Evolutionary conservation across 2,329 filamentous ascomycete species (phyloP).

Genomic region (Trichoderma sp.): DNA sequence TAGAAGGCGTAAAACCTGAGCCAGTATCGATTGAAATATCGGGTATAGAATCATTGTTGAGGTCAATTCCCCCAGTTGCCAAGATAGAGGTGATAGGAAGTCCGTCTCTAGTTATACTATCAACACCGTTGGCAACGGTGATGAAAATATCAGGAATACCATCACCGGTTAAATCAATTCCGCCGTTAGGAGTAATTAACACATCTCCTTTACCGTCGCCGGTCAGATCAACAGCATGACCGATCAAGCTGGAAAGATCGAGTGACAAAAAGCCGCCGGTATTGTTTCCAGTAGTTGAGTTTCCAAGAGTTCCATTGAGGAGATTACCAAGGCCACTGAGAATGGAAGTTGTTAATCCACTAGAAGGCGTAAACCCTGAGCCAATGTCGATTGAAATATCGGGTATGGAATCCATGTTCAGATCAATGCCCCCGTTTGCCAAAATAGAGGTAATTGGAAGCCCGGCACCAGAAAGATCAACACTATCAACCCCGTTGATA

Average conservation of each 20-base stretch:
- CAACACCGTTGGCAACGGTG: neutral
- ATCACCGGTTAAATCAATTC: too few species aligned
- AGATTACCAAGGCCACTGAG: too few species aligned
- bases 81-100: neutral
- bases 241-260: too few species aligned
- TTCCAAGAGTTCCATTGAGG: too few species aligned
- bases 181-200: neutral
- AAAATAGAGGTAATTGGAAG: neutral
- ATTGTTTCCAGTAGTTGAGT: too few species aligned
- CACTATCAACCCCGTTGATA: neutral
- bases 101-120: neutral
- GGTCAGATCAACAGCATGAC: too few species aligned
- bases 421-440: neutral
- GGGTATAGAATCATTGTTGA: neutral
- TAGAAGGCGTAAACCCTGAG: neutral
- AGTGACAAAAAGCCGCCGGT: too few species aligned
- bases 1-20: neutral
- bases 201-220: too few species aligned
- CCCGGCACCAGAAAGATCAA: neutral
- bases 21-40: neutral
- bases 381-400: neutral
- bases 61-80: neutral
- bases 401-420: neutral
- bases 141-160: too few species aligned
- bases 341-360: neutral